These are phyloP conservation scores for Lodderomyces metapsilosis DNA, from an alignment of 1,139 yeast species.

Conservation along the genomic window DNA sequence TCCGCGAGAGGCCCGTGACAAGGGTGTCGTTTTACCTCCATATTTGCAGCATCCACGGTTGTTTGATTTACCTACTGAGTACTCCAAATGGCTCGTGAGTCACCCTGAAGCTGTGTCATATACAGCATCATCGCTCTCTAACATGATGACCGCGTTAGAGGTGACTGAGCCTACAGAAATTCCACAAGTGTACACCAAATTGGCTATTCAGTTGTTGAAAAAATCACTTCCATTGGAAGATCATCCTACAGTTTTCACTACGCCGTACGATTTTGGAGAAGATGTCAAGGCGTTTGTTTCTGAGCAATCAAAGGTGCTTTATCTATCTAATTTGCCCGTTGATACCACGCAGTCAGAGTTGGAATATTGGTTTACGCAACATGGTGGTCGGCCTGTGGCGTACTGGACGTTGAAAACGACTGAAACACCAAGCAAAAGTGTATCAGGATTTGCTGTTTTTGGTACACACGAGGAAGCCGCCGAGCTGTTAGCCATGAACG, in stretches of 20 bases:
- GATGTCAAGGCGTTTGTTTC: slow-evolving; percentile 67
- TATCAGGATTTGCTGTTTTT: slow-evolving; percentile 83
- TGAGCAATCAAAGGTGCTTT: slow-evolving; percentile 78
- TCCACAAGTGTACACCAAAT: slow-evolving; percentile 29
- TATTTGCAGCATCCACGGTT: slow-evolving; percentile 74
- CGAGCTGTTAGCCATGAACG: slow-evolving; percentile 75
- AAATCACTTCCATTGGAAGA: slow-evolving; percentile 55
- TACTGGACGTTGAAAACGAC: slow-evolving; percentile 76
- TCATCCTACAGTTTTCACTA: slow-evolving; percentile 57
- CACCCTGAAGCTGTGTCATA: slow-evolving; percentile 63
- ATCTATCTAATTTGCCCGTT: slow-evolving; percentile 70
- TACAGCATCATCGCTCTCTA: slow-evolving; percentile 47
- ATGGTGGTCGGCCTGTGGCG: slow-evolving; percentile 82
- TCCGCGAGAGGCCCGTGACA: slow-evolving; percentile 79
- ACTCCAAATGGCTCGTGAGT: slow-evolving; percentile 55
- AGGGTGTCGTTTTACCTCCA: slow-evolving; percentile 66
- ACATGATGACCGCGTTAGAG: slow-evolving; percentile 59
- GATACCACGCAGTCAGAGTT: slow-evolving; percentile 91
- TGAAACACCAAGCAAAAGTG: slow-evolving; percentile 41
- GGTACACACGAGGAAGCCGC: slow-evolving; percentile 83
- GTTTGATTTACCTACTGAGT: slow-evolving; percentile 76
- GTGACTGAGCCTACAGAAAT: slow-evolving; percentile 33
- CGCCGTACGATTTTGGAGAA: slow-evolving; percentile 71
- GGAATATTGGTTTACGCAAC: slow-evolving; percentile 88
- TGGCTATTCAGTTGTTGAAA: slow-evolving; percentile 51